These are phyloP conservation scores for Neoscytalidium dimidiatum DNA, from an alignment of 2,329 filamentous ascomycete species.

Conservation along the genomic window DNA sequence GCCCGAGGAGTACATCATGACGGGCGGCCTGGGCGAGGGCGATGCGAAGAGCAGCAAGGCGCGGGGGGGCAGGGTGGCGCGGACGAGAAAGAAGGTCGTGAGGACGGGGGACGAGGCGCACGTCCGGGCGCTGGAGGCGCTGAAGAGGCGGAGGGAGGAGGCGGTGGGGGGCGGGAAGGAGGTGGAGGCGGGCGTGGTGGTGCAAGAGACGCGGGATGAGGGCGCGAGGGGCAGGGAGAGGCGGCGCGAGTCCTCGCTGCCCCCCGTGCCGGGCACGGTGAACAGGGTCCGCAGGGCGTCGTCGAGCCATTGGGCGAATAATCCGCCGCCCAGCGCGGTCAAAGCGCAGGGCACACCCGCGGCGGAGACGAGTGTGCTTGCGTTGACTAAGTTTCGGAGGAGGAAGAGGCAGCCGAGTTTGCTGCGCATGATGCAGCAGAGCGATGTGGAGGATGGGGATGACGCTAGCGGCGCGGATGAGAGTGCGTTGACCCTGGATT, in stretches of 20 bases:
- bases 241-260: neutral
- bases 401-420: constrained; percentile 52
- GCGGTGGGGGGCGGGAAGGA: constrained; percentile 17
- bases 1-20: constrained; percentile 36
- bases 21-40: constrained; percentile 35
- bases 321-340: constrained; percentile 35
- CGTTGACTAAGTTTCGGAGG: constrained; percentile 53
- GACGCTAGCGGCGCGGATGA: constrained; percentile 48
- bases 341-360: constrained; percentile 46
- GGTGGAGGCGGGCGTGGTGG: neutral
- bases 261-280: neutral
- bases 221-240: constrained; percentile 7
- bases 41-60: constrained; percentile 6
- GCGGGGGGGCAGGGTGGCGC: neutral
- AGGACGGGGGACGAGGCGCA: constrained; percentile 21
- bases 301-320: neutral
- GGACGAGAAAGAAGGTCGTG: neutral
- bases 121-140: constrained; percentile 31
- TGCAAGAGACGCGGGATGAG: neutral
- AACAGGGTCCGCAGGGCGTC: neutral
- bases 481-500: constrained; percentile 41
- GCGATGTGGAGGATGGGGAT: constrained; percentile 46
- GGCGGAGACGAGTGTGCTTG: constrained; percentile 47
- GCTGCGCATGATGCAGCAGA: constrained; percentile 49
- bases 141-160: constrained; percentile 36